A percentile compares a stretch with the other conserved stretches of the same genome.
These are phyloP conservation scores for Torulaspora quercuum DNA, from an alignment of 805 yeast genomes.

Conservation along the genomic window DNA sequence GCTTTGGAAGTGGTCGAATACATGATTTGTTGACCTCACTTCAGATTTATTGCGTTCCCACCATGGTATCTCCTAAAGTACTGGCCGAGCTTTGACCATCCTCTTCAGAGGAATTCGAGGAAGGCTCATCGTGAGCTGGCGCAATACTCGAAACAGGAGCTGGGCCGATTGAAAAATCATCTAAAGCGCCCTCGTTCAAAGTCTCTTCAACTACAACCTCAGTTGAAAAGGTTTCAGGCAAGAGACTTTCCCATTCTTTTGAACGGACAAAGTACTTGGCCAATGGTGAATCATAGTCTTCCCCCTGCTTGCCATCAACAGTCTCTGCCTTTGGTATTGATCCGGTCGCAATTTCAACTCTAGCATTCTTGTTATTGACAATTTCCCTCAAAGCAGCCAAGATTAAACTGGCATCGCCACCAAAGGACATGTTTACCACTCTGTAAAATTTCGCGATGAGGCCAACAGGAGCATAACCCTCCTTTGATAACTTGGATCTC, in stretches of 20 bases:
- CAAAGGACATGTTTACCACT: slow-evolving; percentile 55
- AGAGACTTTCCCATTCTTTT: slow-evolving; percentile 28
- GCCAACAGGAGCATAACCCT: slow-evolving; percentile 34
- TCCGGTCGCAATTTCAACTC: slow-evolving; percentile 31
- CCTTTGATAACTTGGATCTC: slow-evolving; percentile 60
- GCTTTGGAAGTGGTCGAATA: too few species aligned
- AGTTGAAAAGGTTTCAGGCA: slow-evolving; percentile 21
- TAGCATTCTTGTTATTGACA: slow-evolving; percentile 30
- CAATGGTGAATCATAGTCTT: slow-evolving; percentile 14
- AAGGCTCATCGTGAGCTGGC: slow-evolving; percentile 1
- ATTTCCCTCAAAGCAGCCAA: slow-evolving; percentile 34
- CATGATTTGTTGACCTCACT: too few species aligned
- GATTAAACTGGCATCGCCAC: slow-evolving; percentile 51
- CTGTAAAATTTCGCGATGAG: slow-evolving; percentile 56
- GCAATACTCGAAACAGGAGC: slow-evolving; percentile 2
- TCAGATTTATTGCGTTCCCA: slow-evolving; percentile 2
- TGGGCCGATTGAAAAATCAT: slow-evolving; percentile 22
- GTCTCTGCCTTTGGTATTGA: slow-evolving; percentile 9
- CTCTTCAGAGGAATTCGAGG: too few species aligned
- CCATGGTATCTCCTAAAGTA: slow-evolving; percentile 2
- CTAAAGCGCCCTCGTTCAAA: slow-evolving; percentile 26
- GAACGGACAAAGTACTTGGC: slow-evolving; percentile 32
- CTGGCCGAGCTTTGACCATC: slow-evolving; percentile 3
- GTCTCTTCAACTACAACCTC: slow-evolving; percentile 22
- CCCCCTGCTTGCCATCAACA: slow-evolving; percentile 2